Conservation (phyloP, 1,284 basidiomycete genomes). For the Tetrapyrgos nigripes region DNA sequence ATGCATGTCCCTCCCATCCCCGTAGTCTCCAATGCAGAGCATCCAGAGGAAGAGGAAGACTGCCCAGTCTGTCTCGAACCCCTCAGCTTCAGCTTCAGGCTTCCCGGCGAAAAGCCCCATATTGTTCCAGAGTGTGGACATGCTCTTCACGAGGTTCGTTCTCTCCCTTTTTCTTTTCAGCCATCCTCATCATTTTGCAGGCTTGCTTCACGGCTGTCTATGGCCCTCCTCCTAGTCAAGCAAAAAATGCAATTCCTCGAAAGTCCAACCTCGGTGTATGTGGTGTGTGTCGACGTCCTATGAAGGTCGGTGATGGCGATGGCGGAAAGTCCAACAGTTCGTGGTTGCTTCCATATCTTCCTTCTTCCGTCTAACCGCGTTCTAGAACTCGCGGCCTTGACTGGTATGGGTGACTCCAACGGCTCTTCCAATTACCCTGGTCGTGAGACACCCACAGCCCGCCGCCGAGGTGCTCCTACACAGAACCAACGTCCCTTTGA, state of each 20-base stretch:
- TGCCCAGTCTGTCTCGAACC: conserved; percentile 94
- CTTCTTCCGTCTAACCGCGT: background rate
- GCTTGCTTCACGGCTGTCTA: conserved; percentile 97
- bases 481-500: conserved; percentile 43
- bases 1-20: conserved; percentile 62
- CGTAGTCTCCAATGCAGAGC: conserved; percentile 68
- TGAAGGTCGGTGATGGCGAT: conserved; percentile 89
- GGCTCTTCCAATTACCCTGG: conserved; percentile 68
- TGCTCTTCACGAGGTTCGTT: conserved; percentile 87
- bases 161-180: conserved; percentile 13
- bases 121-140: conserved; percentile 98
- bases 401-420: conserved; percentile 80
- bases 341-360: conserved; percentile 38
- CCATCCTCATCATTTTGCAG: conserved; percentile 45
- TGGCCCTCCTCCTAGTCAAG: conserved; percentile 79
- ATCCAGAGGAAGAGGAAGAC: conserved; percentile 78
- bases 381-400: conserved; percentile 85
- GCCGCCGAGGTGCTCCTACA: conserved; percentile 34
- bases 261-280: conserved; percentile 91
- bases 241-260: conserved; percentile 58
- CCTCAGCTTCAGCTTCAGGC: conserved; percentile 84
- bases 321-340: conserved; percentile 86
- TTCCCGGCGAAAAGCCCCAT: conserved; percentile 95
- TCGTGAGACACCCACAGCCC: conserved; percentile 60
- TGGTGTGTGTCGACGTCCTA: conserved; percentile 93